Conservation (phyloP, 2,329 filamentous ascomycete genomes). For the Ceratocystiopsis minuta region DNA sequence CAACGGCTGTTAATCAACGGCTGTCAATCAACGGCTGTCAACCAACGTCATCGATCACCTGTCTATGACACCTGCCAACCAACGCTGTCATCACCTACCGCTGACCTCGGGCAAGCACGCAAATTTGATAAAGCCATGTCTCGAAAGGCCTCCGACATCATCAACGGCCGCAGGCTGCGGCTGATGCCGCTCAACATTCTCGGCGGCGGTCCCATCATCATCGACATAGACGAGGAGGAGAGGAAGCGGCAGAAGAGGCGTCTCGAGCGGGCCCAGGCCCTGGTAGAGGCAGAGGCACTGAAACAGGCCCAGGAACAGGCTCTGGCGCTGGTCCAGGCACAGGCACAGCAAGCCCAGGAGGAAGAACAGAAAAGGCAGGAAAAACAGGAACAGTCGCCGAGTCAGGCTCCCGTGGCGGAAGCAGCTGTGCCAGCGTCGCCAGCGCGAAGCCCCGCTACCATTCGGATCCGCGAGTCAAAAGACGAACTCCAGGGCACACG, state of each 20-base stretch:
- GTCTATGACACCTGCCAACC: too few relatives aligned
- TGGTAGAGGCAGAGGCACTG: not conserved
- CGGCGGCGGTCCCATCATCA: slow-evolving; percentile 5
- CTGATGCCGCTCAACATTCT: slow-evolving; percentile 6
- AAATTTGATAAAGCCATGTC: not conserved
- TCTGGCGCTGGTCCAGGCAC: not conserved
- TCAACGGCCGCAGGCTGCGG: slow-evolving; percentile 2
- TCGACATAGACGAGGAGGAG: slow-evolving; percentile 2
- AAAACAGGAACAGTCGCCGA: not conserved
- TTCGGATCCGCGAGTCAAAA: not conserved
- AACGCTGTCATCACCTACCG: too few relatives aligned
- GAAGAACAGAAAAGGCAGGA: not conserved
- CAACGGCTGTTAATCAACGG: too few relatives aligned
- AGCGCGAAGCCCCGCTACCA: not conserved
- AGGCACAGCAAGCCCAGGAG: not conserved
- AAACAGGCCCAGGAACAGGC: not conserved
- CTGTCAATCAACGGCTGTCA: too few relatives aligned
- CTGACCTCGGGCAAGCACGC: too few relatives aligned
- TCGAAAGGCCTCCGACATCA: not conserved
- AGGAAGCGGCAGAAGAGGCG: not conserved
- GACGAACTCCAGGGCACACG: not conserved
- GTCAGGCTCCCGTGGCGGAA: not conserved
- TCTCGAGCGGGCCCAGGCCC: not conserved
- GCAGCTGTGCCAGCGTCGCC: not conserved
- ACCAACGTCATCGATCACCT: too few relatives aligned